Conservation (phyloP, 495 filamentous ascomycete species). For the Haplographium delicatum region DNA sequence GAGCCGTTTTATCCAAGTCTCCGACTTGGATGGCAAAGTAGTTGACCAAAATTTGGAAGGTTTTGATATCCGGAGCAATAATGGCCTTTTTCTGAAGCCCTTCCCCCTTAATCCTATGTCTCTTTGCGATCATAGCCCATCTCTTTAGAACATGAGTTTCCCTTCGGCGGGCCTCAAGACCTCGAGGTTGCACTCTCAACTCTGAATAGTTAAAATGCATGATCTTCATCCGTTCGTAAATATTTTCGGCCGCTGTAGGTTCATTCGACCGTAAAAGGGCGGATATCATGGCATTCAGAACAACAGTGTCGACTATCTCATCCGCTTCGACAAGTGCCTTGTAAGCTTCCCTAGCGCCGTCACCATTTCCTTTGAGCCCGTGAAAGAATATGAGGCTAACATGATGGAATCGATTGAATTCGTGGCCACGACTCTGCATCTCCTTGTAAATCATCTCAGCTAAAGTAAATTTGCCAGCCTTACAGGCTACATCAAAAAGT, state of each 20-base stretch:
- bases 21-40: conserved; percentile 48
- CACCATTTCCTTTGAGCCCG: conserved; percentile 63
- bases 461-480: conserved; percentile 73
- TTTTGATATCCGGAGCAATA: conserved; percentile 56
- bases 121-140: conserved; percentile 38
- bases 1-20: conserved; percentile 48
- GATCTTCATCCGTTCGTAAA: conserved; percentile 77
- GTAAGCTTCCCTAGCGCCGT: conserved; percentile 66
- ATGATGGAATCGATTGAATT: conserved; percentile 67
- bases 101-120: conserved; percentile 35
- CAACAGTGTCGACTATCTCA: conserved; percentile 82
- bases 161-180: conserved; percentile 42
- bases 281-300: conserved; percentile 78
- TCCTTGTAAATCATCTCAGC: conserved; percentile 81
- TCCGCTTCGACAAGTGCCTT: conserved; percentile 69
- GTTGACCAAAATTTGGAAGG: conserved; percentile 60
- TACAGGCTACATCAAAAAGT: conserved; percentile 82
- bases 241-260: conserved; percentile 60
- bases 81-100: conserved; percentile 48
- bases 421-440: conserved; percentile 61
- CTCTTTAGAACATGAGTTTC: conserved; percentile 52
- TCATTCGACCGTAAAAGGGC: conserved; percentile 72
- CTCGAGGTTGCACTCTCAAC: conserved; percentile 30
- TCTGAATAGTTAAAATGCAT: conserved; percentile 37
- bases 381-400: conserved; percentile 77